Base-by-base conservation (phyloP, 495 filamentous ascomycete genomes). In the Aspergillus conjunctus region DNA sequence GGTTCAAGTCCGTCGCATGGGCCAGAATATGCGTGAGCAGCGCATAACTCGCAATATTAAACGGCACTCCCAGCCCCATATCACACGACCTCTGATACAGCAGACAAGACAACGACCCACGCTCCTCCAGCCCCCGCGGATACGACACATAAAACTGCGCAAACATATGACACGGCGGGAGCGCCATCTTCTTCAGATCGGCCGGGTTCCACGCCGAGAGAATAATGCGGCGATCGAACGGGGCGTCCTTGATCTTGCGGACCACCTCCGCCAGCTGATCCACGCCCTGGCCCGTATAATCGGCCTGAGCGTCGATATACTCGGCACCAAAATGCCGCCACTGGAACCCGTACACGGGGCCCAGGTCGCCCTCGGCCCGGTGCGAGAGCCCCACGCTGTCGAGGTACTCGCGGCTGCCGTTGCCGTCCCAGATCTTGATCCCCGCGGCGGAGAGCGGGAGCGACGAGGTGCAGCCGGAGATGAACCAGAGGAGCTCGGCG, bases 111-210 rank as follows among this genome's bases (percentile, higher is more conserved):
- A 97, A 78, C 26, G 87, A 80, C 3, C 92, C 92, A 61, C 80
- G 82, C 44, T 21, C 46, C 51, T 12, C 45, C 43, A 49, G 39
- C n/a, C 65, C 66, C 34, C 69, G 77, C 8, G 90, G 89, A 72
- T 85, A 97, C 1, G 88, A 91, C 39, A 98, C 93, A 67, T 97
- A 97, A 68, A 98, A 98, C 75, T 98, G 95, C 14, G 93, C 93
- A 77, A 98, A 97, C 94, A 98, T 96, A 73, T 98, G 94, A 69
- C 94, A 98, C 4, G 95, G 94, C 62, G 94, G 94, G 18, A 98
- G 81, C 2, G 92, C 94, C 94, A 98, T 98, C 73, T 90, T 86
- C 49, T 74, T 75, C 66, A 98, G 66, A 71, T 97, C 94, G 6
- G 83, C 83, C 3, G 91, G 91, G 69, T 98, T 98, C 94, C 94